Base-by-base conservation (phyloP, 2,329 filamentous ascomycete species). In the Colletotrichum godetiae region DNA sequence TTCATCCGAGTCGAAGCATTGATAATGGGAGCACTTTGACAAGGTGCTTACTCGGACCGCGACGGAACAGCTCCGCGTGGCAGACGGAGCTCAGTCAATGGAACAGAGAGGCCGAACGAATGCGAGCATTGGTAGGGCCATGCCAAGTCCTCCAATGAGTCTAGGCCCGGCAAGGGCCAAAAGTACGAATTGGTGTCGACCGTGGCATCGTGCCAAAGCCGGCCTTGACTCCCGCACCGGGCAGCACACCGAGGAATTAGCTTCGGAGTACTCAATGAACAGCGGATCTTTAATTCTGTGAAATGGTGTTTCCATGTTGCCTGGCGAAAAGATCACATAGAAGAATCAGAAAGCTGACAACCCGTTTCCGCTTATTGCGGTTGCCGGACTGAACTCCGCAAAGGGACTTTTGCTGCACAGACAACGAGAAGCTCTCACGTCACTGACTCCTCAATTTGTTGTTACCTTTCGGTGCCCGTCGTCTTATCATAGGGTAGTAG, bases 1-100 rank as follows among this genome's bases (percentile, higher is more conserved):
- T 70, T 73, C 70, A 55, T 70, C 70, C 55, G 70, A 70, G 70
- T 66, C 60, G 49, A 53, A 52, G 22, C 19, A 11, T 37, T 63
- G 52, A 49, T 49, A 4, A n/a, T 33, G 13, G 42, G 49, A 10
- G 46, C 27, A 29, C 27, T 29, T 11, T 29, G 31, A 31, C 65
- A 72, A 53, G 65, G 58, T n/a, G 15, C 22, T 31, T 52, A 22
- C 15, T 61, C 33, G 13, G 13, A 12, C 49, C 10, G 35, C 13
- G 35, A 61, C 58, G 64, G 52, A 57, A 58, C 29, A 11, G 11
- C 29, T 52, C 68, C 64, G 64, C 42, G 6, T 49, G 42, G 42
- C 42, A 49, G 42, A 49, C 42, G 42, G 42, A 49, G 19, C 19
- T n/a, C 19, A 22, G 19, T 49, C 42, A 49, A 10, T n/a, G 19